Evolutionary conservation across 495 filamentous ascomycete species (phyloP), one percentile per base, ranked within the genome.

Genomic region (Xylaria palmicola): DNA sequence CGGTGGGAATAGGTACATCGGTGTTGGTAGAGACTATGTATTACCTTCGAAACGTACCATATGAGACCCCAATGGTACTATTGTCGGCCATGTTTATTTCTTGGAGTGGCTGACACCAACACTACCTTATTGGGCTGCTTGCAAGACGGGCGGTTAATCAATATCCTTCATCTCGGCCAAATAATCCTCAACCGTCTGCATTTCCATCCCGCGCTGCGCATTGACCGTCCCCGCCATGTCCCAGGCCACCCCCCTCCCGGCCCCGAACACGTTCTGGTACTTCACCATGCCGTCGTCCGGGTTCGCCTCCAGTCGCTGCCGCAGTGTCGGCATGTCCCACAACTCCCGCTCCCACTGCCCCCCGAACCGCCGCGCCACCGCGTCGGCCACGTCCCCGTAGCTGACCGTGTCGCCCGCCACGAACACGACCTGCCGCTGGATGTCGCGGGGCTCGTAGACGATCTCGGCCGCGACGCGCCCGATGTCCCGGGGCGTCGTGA

Each of bases 211-310:
- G 45, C 65, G 65, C 66, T 75, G 50, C n/a, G 54, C 49, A 70
- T 85, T 86, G 66, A 78, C 70, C 54, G 80, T 83, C 59, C 56
- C 63, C 8, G 75, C 69, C 70, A 75, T 65, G 52, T 81, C 78
- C 86, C 86, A 90, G 19, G 77, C 72, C 0, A 86, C 82, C 1
- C 86, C 86, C 10, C 67, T 69, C 3, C 84, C 83, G 43, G 77
- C 72, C 0, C 79, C 85, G 78, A 87, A 90, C 6, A 85, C 78
- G 44, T 79, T 72, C 62, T 83, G 68, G 67, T 90, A 89, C 73
- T 84, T 88, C 41, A 76, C 65, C 66, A 86, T 67, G 36, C 60
- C 52, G 68, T 85, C 77, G 13, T 70, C 76, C 2, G 83, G 81
- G 13, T 83, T 74, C 49, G 69, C 59, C 32, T 59, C 59, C 57